Evolutionary conservation across 305 asterid species (phyloP).

Genomic region (Fraxinus angustifolia): DNA sequence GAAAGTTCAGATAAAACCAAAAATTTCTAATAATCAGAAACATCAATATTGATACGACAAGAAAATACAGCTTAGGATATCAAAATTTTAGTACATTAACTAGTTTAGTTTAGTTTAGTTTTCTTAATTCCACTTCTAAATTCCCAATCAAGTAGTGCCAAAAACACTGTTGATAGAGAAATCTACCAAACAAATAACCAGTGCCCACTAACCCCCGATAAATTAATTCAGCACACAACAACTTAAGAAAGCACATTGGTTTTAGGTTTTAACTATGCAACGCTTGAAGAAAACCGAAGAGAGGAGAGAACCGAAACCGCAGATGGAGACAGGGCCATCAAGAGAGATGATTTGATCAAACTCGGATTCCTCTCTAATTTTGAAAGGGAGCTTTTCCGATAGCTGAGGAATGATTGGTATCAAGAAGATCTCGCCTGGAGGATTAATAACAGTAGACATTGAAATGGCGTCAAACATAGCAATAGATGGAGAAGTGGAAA

Average conservation of each 20-base stretch:
- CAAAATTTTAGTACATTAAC: too few species aligned
- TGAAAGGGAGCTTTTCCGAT: constrained; percentile 36
- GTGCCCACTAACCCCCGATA: too few species aligned
- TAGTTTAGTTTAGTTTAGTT: not conserved
- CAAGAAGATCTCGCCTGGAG: constrained; percentile 25
- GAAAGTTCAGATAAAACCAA: not conserved
- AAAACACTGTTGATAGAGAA: too few species aligned
- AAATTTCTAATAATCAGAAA: not conserved
- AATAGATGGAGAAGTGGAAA: too few species aligned
- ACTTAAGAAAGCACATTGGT: too few species aligned
- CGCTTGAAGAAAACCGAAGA: too few species aligned
- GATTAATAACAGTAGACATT: not conserved
- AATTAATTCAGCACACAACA: too few species aligned
- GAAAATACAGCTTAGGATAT: not conserved
- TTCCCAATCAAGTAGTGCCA: not conserved
- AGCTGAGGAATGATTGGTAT: constrained; percentile 19
- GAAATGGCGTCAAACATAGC: too few species aligned
- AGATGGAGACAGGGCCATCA: constrained; percentile 63
- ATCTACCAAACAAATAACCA: too few species aligned
- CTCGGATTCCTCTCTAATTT: constrained; percentile 62
- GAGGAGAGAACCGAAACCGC: constrained; percentile 4
- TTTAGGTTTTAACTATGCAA: too few species aligned
- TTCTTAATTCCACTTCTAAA: constrained; percentile 4
- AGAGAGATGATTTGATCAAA: constrained; percentile 65
- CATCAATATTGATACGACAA: not conserved